Base-by-base conservation (phyloP, 1,139 yeast genomes). In the Suhomyces chickasaworum region DNA sequence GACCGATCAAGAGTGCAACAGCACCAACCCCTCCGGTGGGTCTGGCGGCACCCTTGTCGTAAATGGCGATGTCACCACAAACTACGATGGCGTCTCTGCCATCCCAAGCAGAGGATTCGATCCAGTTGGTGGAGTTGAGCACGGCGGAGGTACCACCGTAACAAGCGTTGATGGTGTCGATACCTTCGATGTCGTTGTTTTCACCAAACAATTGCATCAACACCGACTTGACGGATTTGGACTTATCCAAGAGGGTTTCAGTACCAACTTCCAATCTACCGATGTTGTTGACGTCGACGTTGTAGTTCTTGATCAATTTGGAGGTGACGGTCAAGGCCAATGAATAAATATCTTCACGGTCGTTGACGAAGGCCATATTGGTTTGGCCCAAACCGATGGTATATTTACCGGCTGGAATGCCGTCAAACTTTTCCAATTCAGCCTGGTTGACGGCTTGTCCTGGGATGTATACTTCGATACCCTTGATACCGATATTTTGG, bases 21-120 rank as follows among this genome's bases (percentile, higher is more conserved):
- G 96, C 81, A 63, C 99, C 99, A 50, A 96, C 98, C 73, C 99
- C 99, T 67, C 99, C 99, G 49, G 99, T 93, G 61, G 99, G 99
- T 77, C 99, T 86, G 47, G 99, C 99, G 42, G 95, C 86, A 66
- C 99, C 99, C 73, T 91, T 82, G 59, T 93, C 90, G 72, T 95
- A 95, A 59, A 95, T 86, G 64, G 99, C 99, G 67, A 95, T 93
- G 70, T 95, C 99, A 69, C 97, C 98, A 64, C 95, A 85, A 35
- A 91, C 97, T 48, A 91, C 99, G 61, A 93, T 83, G 50, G 99
- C 99, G 63, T 93, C 91, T 71, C 99, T 84, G 54, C 99, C 99
- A 65, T 95, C 99, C 99, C 99, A 95, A 40, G 93, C 80, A 30
- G 91, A 84, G 29, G 97, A 89, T 72, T 93, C 97, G 59, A 95